Evolutionary conservation across 2,329 filamentous ascomycete genomes (phyloP).

Genomic region (Cercospora brassicicola): DNA sequence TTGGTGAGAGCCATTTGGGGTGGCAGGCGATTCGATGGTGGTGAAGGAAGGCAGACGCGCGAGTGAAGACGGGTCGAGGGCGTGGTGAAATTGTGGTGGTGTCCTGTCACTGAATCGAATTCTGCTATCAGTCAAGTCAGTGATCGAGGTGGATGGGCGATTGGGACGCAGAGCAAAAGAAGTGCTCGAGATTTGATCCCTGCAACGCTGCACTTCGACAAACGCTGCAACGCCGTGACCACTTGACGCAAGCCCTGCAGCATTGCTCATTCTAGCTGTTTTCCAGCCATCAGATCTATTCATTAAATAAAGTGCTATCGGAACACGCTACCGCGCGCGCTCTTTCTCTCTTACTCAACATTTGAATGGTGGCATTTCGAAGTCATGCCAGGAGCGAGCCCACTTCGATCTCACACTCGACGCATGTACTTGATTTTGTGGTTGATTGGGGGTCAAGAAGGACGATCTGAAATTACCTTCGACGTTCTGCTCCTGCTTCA

Average conservation of each 20-base stretch:
- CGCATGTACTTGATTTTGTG: no score
- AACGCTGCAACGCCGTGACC: not conserved
- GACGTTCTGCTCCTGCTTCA: not conserved
- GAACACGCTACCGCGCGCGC: not conserved
- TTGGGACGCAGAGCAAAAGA: not conserved
- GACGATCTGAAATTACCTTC: not conserved
- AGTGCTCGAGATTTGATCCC: not conserved
- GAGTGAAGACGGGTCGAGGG: not conserved
- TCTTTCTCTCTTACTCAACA: not conserved
- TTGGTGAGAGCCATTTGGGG: not conserved
- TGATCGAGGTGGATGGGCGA: not conserved
- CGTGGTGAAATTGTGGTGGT: not conserved
- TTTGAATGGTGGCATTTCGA: not conserved
- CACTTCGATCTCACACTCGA: not conserved
- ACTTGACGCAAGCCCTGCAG: not conserved
- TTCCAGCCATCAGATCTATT: not conserved
- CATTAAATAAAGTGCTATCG: not conserved
- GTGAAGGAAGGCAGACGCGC: not conserved
- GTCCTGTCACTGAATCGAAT: not conserved
- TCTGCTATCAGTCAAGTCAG: not conserved
- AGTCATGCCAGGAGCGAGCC: not conserved
- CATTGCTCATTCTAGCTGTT: not conserved
- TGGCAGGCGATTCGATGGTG: not conserved
- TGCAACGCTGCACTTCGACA: not conserved
- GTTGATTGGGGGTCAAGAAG: not conserved